Evolutionary conservation across 176 grass and related monocot genomes (phyloP), one percentile per base, ranked within the genome.

Genomic region (Oryza meyeriana): DNA sequence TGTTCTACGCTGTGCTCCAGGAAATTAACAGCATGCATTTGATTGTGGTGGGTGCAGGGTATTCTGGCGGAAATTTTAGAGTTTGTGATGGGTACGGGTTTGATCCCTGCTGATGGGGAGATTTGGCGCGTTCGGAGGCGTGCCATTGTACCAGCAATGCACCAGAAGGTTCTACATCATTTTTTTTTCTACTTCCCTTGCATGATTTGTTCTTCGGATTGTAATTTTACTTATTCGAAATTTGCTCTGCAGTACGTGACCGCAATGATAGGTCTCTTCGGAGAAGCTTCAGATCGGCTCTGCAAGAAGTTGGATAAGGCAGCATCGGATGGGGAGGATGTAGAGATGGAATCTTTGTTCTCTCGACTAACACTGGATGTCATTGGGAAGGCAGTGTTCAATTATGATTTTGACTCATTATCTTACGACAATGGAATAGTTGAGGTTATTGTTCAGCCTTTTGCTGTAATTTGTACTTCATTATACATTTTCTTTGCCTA

Each of bases 371-470:
- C 93, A 0, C 36, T 98, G 28, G 96, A 98, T 88, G 81, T 98
- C 61, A 98, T 98, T 11, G 93, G 96, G 79, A 98, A 98, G 87
- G 96, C 96, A 22, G 88, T 98, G 39, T 98, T 95, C 71, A 98
- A 98, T 85, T 98, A 98, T 71, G 96, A 98, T n/a, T 98, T 98
- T 30, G 96, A 98, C 76, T 98, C 96, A 12, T 85, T 98, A 81
- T 86, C 96, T 25, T 76, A 95, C 1, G 93, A 98, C 44, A 98
- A 98, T 38, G 96, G 96, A 80, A 95, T 98, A 70, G 90, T 98
- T 18, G 93, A 98, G 96, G 96, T 98, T 82, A 33, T 89, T 79
- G 2, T 69, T 74, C 50, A 84, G 26, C 12, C 7, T 61, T 70
- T 22, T 63, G 10, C 5, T 40, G 5, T 72, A 8, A 70, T 33